Evolutionary conservation across 768 basidiomycete species (phyloP), one percentile per base, ranked within the genome.

Genomic region (Hysterangium stoloniferum): DNA sequence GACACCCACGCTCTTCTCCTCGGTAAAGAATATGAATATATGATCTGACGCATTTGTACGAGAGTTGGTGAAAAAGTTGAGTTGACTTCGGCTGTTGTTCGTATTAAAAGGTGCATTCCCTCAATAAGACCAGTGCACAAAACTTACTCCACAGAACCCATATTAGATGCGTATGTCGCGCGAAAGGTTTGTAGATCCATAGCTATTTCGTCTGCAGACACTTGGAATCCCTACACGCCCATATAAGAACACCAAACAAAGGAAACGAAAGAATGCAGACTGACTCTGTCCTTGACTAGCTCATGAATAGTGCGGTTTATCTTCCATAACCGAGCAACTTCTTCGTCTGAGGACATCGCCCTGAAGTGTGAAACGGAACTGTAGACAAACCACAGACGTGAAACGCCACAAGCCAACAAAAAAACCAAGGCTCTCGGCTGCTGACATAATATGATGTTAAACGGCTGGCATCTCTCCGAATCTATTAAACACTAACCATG

Each of bases 301-400:
- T 99, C 95, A 64, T 97, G 94, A 36, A 97, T 86, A 43, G 96
- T 98, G 60, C 90, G 72, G 67, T 92, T 92, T 56, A 98, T 93
- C 62, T 94, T 86, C 91, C 93, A 98, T 62, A 98, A 75, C 62
- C 82, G 83, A 52, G 93, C 86, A 54, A 83, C 78, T 66, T 90
- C 87, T 69, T 89, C 86, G 59, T 69, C 68, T 58, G 87, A 84
- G 56, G 74, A 70, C 83, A 87, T 85, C 59, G 67, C 17, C 29
- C 17, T 6, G 31, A 12, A 31, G 44, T 17, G 22, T n/a, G 42
- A 44, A 28, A 25, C 6, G 4, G 19, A n/a, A n/a, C n/a, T n/a
- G n/a, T n/a, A n/a, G n/a, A n/a, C n/a, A n/a, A n/a, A n/a, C n/a
- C n/a, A n/a, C n/a, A 4, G 33, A 29, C 8, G 33, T 9, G 33